These are phyloP conservation scores for Oryza nivara DNA, from an alignment of 176 grass and related monocot genomes.

Conservation along the genomic window DNA sequence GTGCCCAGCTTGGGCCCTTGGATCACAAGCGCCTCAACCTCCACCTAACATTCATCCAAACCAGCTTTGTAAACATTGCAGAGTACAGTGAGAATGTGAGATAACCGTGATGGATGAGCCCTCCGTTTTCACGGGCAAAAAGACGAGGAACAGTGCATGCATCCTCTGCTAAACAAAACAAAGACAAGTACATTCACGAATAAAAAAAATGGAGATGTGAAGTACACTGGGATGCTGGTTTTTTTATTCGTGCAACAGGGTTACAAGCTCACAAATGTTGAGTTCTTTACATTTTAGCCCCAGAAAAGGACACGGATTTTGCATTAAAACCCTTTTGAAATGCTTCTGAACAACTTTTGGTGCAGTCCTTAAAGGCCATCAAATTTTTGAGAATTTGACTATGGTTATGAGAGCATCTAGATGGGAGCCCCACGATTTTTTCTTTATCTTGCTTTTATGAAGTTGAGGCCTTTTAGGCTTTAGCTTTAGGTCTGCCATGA, in stretches of 20 bases:
- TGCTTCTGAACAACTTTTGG: neutral
- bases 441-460: slow-evolving; percentile 22
- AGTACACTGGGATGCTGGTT: slow-evolving; percentile 21
- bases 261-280: neutral
- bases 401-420: slow-evolving; percentile 26
- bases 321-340: neutral
- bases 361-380: neutral
- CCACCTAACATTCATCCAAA: slow-evolving; percentile 58
- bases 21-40: slow-evolving; percentile 80
- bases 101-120: slow-evolving; percentile 33
- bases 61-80: slow-evolving; percentile 5
- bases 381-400: neutral
- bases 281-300: neutral
- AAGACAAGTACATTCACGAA: slow-evolving; percentile 22
- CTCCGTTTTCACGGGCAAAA: slow-evolving; percentile 38
- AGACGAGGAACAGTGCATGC: slow-evolving; percentile 16
- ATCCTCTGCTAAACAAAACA: slow-evolving; percentile 28
- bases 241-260: neutral
- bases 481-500: slow-evolving; percentile 59
- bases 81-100: neutral
- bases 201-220: neutral
- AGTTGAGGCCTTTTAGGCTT: slow-evolving; percentile 28
- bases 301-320: neutral
- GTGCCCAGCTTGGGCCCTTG: slow-evolving; percentile 70
- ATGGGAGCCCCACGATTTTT: neutral